A percentile compares a stretch with the other conserved stretches of the same genome.
Evolutionary conservation across 2,329 filamentous ascomycete species (phyloP).

Genomic region (Alternaria incomplexa): DNA sequence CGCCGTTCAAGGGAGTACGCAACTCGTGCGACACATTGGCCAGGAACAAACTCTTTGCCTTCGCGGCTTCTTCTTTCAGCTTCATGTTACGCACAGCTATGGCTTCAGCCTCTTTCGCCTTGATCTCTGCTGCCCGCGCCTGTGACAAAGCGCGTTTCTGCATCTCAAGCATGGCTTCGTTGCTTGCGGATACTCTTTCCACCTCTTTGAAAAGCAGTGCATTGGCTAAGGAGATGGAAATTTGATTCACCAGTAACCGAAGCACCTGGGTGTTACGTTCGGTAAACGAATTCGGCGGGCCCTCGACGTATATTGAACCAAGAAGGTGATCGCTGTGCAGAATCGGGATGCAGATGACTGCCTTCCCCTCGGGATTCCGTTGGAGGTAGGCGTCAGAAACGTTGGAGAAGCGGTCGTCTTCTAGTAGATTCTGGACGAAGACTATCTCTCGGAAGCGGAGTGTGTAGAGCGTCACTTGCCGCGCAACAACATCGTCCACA

Average conservation of each 20-base stretch:
- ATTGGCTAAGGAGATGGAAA: conserved; percentile 69
- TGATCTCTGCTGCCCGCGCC: conserved; percentile 74
- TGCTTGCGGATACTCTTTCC: conserved; percentile 78
- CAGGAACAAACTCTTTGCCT: conserved; percentile 79
- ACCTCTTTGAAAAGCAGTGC: conserved; percentile 70
- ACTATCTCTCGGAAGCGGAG: conserved; percentile 77
- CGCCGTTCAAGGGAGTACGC: conserved; percentile 60
- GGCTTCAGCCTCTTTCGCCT: conserved; percentile 77
- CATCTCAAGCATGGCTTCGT: conserved; percentile 76
- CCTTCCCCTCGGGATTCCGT: conserved; percentile 71
- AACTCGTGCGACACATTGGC: conserved; percentile 66
- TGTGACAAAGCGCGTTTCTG: conserved; percentile 77
- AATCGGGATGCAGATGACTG: conserved; percentile 81
- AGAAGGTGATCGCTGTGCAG: conserved; percentile 74
- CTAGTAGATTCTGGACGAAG: conserved; percentile 74
- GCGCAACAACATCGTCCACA: conserved; percentile 70
- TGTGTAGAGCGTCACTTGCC: conserved; percentile 78
- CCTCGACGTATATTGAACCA: conserved; percentile 78
- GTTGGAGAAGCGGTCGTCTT: conserved; percentile 79
- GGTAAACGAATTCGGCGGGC: conserved; percentile 77
- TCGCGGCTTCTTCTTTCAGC: conserved; percentile 81
- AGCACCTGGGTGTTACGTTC: conserved; percentile 65
- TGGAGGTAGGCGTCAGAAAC: conserved; percentile 72
- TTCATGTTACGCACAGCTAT: conserved; percentile 80
- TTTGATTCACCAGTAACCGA: conserved; percentile 77